Conservation (phyloP, 2,329 filamentous ascomycete species). For the Mollisia scopiformis region DNA sequence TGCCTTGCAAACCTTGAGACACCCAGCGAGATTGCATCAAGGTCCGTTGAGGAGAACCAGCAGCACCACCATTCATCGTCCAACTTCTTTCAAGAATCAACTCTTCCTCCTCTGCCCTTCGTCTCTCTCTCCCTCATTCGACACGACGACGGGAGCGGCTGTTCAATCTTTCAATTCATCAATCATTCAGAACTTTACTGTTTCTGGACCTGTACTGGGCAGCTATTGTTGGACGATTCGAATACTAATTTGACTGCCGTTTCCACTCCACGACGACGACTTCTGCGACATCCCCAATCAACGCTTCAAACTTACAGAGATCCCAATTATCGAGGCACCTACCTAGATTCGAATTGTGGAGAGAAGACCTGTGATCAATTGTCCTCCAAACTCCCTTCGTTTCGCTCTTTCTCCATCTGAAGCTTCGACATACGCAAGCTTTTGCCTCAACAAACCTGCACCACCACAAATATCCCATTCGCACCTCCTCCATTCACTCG, state of each 20-base stretch:
- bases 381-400: slow-evolving; percentile 6
- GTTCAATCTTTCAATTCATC: slow-evolving; percentile 9
- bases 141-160: slow-evolving; percentile 8
- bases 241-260: slow-evolving; percentile 3
- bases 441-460: not conserved
- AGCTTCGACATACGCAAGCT: slow-evolving; percentile 7
- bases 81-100: not conserved
- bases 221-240: not conserved
- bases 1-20: slow-evolving; percentile 14
- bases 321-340: not conserved
- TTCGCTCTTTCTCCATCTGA: slow-evolving; percentile 17
- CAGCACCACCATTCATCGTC: slow-evolving; percentile 5
- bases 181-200: slow-evolving; percentile 17
- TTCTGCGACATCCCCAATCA: not conserved
- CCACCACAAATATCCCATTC: not conserved
- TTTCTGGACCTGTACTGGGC: slow-evolving; percentile 9
- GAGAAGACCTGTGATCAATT: slow-evolving; percentile 8
- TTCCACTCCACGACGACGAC: not conserved
- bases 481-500: not conserved
- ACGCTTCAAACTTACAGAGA: not conserved
- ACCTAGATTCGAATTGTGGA: slow-evolving; percentile 2
- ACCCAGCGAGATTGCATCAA: slow-evolving; percentile 15
- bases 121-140: not conserved
- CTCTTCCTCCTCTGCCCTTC: not conserved
- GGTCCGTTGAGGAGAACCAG: slow-evolving; percentile 10